Base-by-base conservation (phyloP, 2,329 filamentous ascomycete genomes). In the Purpureocillium lavendulum region DNA sequence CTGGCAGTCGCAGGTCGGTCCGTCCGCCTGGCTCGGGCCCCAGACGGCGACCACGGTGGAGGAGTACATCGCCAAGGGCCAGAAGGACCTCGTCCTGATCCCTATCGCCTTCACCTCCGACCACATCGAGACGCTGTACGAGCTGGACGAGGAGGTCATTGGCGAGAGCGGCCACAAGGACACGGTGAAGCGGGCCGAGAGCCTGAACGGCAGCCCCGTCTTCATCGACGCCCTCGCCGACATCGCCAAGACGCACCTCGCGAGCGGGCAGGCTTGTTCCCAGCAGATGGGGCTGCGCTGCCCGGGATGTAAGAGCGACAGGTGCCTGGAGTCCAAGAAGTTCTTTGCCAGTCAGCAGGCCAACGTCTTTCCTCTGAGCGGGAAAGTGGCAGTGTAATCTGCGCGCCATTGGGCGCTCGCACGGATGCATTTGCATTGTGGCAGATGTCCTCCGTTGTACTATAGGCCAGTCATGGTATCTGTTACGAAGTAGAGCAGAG, bases 91-190 rank as follows among this genome's bases (percentile, higher is more conserved):
- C 40, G 72, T 96, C 2, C 71, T 98, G 7, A 87, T 98, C 40
- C 92, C 92, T 0, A 94, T 98, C 48, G 92, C 92, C 6, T 98
- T 98, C 59, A 98, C 92, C 0, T 94, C 87, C n/a, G 92, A 98
- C 55, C 92, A 98, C 58, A 98, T 98, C 50, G 92, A 98, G 66
- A 98, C 92, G 1, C 70, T 98, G 1, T 97, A 83, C 59, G 92
- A 98, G 62, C 69, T 98, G 38, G 92, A 98, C 59, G 73, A 87
- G 52, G 92, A 98, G 64, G 87, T 98, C 30, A 97, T 98, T 55
- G 84, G 87, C 42, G 89, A 94, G 61, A 87, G 77, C 1, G 80
- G 84, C 12, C 77, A 85, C 53, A 66, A 77, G 1, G 87, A 89
- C 26, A 83, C 80, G 0, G 80, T 98, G 46, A 95, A 94, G 70